These are phyloP conservation scores for Ehretia macrophylla DNA, from an alignment of 257 asterid species.

Conservation along the genomic window DNA sequence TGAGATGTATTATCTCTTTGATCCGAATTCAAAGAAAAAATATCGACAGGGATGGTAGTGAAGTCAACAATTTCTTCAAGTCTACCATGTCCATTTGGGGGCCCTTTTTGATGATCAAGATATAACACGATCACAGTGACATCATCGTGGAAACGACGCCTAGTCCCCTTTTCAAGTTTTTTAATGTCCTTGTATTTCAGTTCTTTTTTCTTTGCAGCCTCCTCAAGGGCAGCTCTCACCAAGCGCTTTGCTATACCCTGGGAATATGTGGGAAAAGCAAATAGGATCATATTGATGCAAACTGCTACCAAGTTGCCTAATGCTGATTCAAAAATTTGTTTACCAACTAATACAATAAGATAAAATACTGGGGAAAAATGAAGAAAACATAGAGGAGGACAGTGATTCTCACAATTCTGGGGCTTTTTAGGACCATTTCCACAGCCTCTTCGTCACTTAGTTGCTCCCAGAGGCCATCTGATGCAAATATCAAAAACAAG, in stretches of 20 bases:
- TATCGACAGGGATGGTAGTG: conserved; percentile 29
- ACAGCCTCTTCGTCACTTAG: conserved; percentile 32
- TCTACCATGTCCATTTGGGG: conserved; percentile 3
- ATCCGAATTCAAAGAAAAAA: conserved; percentile 31
- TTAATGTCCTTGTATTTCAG: conserved; percentile 34
- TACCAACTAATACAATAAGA: background rate
- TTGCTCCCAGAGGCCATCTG: conserved; percentile 50
- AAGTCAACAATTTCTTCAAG: conserved; percentile 8
- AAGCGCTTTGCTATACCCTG: conserved; percentile 43
- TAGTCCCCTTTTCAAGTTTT: conserved; percentile 27
- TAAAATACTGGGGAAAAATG: background rate
- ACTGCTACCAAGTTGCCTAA: background rate
- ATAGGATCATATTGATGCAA: background rate
- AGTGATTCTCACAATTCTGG: conserved; percentile 27
- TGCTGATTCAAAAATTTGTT: background rate
- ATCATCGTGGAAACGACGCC: conserved; percentile 39
- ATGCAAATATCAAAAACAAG: conserved; percentile 38
- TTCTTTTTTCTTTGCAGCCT: conserved; percentile 36
- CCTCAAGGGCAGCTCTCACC: conserved; percentile 38
- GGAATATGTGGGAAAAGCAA: background rate
- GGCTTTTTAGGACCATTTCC: conserved; percentile 28
- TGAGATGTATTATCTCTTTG: conserved; percentile 10
- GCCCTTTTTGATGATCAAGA: conserved; percentile 23
- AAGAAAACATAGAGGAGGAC: background rate
- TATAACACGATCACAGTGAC: conserved; percentile 34